Base-by-base conservation (phyloP, 164 flowering plant species). In the grape (Vitis vinifera) region DNA sequence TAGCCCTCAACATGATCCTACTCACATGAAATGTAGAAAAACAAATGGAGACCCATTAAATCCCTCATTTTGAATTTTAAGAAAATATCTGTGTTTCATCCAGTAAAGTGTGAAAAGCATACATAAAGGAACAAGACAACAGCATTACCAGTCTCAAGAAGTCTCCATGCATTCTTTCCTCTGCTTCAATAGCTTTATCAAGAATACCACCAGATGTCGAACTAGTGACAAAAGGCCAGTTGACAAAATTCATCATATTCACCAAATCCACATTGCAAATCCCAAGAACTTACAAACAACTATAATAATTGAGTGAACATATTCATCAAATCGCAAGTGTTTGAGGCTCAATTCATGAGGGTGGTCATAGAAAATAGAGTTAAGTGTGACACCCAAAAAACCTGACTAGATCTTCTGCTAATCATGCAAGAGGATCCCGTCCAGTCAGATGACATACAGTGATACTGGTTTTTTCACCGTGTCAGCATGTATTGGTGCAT, bases 1-100 rank as follows among this genome's bases (percentile, higher is more conserved):
- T 91, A 89, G 57, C 91, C 96, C 69, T 91, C 96, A 68, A 82
- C 79, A 76, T 89, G 96, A 15, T 89, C 85, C 94, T 90, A 83
- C 78, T 55, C 49, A 62, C 14, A 68, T 27, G 4, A 23, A 14
- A 56, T 63, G 50, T 56, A 74, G 8, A 67, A 44, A 44, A 23
- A 48, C 15, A 59, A 29, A 49, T 23, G 67, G 11, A 59, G 10
- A 6, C 23, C 62, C 16, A 8, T 23, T 17, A 27, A 29, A 17
- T 11, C 9, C 19, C 1, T 66, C 15, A 50, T 12, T 37, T 37
- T 37, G 44, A 37, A 37, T 37, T 37, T 37, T 37, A 10, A 47
- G n/a, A 15, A 49, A 27, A 15, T n/a, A 52, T 5, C 17, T 3
- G 51, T 9, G 14, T 7, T 44, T 23, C 2, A 10, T 19, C 29